Evolutionary conservation across 352 stramenopile species (phyloP).

Genomic region (Plasmopara halstedii): DNA sequence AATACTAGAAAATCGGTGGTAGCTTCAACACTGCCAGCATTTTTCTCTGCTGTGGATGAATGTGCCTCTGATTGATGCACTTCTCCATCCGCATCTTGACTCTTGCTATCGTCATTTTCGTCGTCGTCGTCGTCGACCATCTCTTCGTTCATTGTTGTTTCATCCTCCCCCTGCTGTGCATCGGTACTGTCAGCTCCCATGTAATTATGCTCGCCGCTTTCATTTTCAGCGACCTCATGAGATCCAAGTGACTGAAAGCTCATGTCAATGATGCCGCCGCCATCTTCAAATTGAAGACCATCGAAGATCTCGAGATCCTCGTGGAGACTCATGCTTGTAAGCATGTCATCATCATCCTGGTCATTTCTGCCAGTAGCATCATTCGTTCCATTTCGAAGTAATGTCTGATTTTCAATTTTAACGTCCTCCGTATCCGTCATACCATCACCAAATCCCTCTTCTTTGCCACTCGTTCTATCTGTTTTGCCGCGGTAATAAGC

Average conservation of each 20-base stretch:
- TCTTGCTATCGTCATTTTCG: conserved; percentile 30
- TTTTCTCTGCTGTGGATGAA: not conserved
- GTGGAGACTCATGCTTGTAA: conserved; percentile 69
- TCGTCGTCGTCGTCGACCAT: conserved; percentile 62
- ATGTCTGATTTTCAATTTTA: conserved; percentile 23
- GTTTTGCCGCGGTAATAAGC: conserved; percentile 3
- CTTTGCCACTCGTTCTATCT: conserved; percentile 8
- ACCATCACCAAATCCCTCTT: conserved; percentile 15
- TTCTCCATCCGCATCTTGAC: conserved; percentile 2
- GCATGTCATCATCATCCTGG: conserved; percentile 47
- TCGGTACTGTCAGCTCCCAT: conserved; percentile 38
- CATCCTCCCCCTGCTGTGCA: conserved; percentile 29
- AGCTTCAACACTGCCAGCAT: not conserved
- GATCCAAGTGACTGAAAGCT: conserved; percentile 24
- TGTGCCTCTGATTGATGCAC: conserved; percentile 8
- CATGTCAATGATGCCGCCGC: conserved; percentile 77
- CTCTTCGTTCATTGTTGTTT: conserved; percentile 36
- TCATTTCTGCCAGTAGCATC: conserved; percentile 2
- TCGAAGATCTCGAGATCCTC: conserved; percentile 81
- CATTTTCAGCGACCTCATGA: conserved; percentile 13
- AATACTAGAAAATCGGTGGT: conserved; percentile 21
- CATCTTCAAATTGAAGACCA: conserved; percentile 78
- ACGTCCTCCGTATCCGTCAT: conserved; percentile 30
- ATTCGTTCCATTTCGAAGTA: not conserved
- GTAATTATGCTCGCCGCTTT: conserved; percentile 18